A percentile compares a stretch with the other conserved stretches of the same genome.
Evolutionary conservation across 2,329 filamentous ascomycete species (phyloP).

Genomic region (Aurifilum marmelostoma): DNA sequence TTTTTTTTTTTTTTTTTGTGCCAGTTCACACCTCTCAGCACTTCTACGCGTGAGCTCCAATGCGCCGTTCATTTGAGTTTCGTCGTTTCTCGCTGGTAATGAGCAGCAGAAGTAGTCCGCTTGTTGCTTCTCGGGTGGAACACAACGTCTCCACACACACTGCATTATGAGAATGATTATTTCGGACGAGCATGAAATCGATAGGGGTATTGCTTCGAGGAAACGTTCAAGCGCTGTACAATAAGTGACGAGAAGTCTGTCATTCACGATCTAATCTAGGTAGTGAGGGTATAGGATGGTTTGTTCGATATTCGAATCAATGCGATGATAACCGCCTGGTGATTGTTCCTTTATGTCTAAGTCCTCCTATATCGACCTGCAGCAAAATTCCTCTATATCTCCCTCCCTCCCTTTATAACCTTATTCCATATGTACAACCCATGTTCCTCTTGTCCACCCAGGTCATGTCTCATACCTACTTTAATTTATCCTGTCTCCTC

Average conservation of each 20-base stretch:
- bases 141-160: background rate
- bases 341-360: too few species aligned
- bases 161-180: background rate
- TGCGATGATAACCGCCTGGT: background rate
- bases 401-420: background rate
- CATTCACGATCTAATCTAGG: background rate
- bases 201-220: background rate
- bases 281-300: background rate
- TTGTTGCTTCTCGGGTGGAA: background rate
- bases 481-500: background rate
- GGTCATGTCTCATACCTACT: background rate
- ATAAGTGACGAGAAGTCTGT: background rate
- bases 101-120: background rate
- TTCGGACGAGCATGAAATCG: background rate
- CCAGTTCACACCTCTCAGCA: background rate
- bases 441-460: background rate
- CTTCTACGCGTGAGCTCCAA: background rate
- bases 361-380: background rate
- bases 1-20: too few species aligned
- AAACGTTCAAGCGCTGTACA: background rate
- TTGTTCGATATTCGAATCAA: background rate
- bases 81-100: background rate
- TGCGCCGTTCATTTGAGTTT: background rate
- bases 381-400: background rate
- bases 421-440: slow-evolving; percentile 4